Conservation (phyloP, 2,329 filamentous ascomycete species). For the Didymellaceae sp. region DNA sequence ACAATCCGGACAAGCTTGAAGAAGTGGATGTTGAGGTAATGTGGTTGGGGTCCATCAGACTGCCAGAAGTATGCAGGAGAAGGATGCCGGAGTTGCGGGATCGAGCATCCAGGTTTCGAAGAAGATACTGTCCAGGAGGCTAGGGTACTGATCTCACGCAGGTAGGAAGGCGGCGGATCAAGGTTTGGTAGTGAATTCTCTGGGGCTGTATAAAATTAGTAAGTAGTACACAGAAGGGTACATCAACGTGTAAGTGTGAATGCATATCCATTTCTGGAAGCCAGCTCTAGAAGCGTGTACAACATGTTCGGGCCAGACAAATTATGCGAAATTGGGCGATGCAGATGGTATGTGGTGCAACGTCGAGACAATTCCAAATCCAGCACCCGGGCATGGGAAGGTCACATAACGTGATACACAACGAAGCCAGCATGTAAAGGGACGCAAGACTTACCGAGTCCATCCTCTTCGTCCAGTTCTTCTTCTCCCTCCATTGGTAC, state of each 20-base stretch:
- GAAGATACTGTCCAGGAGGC: conserved; percentile 84
- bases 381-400: neutral
- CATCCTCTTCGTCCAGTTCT: conserved; percentile 54
- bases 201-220: conserved; percentile 18
- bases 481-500: conserved; percentile 46
- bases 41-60: conserved; percentile 84
- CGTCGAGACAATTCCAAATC: neutral
- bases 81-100: conserved; percentile 76
- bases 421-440: neutral
- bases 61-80: conserved; percentile 81
- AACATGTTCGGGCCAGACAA: neutral
- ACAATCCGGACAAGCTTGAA: conserved; percentile 81
- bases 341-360: neutral
- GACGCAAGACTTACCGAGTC: conserved; percentile 25
- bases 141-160: conserved; percentile 85
- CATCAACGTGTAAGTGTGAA: neutral
- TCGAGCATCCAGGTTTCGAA: conserved; percentile 79
- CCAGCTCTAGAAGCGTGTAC: neutral
- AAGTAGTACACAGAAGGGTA: neutral
- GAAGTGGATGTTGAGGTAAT: conserved; percentile 84
- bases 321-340: neutral
- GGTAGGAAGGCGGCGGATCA: conserved; percentile 51
- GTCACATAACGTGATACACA: conserved; percentile 1
- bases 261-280: neutral
- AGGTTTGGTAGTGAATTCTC: conserved; percentile 23